Base-by-base conservation (phyloP, 2,329 filamentous ascomycete genomes). In the Leptographium wingfieldii region DNA sequence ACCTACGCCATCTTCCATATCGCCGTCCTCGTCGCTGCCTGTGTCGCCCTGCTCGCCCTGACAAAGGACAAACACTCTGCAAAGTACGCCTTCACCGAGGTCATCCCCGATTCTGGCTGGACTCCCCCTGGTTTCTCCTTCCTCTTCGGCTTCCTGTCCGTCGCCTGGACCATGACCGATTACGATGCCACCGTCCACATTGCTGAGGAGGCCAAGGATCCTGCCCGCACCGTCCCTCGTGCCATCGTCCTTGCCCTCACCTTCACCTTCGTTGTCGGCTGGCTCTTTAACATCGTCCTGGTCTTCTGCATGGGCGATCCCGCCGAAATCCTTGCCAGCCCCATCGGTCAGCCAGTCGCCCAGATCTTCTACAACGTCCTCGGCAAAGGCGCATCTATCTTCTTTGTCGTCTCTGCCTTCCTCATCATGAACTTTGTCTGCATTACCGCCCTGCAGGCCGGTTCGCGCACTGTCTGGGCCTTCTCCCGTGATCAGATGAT, bases 111-210 rank as follows among this genome's bases (percentile, higher is more conserved):
- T 29, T 80, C 76, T 0, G 80, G 80, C 43, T 84, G 80, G 80
- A 72, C 66, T 0, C 80, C 80, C 0, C 69, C 74, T 2, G 80
- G 80, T 27, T 82, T 78, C 68, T 78, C 77, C 3, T 83, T 80
- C 67, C 66, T 82, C n/a, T 82, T 83, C 61, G 80, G 80, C n/a
- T 82, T 82, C 66, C 70, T 84, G 31, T 80, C 77, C 2, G 80
- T 81, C 46, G 76, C 76, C 25, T 84, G 80, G 80, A 82, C 79
- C 59, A 83, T 83, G 80, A 83, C 79, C 79, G 67, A 70, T 60
- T 69, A 67, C 55, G 69, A 71, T 55, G 68, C 68, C 55, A 68
- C 68, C 19, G 69, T 67, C 48, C 68, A 66, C 65, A 80, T 80
- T 57, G 74, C 77, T 10, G 79, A 82, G 66, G 79, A 82, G 68